phyloP scores from a whole-genome alignment of 345 rosid genomes.

The Barbarea vulgaris region DNA sequence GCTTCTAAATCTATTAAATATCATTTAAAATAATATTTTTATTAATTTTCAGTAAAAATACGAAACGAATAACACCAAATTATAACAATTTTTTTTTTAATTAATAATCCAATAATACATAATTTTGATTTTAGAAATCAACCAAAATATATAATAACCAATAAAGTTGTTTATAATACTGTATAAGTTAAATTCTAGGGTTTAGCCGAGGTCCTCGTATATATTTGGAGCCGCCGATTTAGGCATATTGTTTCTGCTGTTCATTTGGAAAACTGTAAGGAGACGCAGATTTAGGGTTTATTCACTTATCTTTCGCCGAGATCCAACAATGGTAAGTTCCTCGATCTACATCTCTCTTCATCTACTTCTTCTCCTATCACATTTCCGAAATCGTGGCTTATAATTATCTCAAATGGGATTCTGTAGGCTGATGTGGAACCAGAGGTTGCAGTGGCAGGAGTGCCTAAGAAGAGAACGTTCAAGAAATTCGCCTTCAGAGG shows the following conservation, averaged over 20 bases:
- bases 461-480: conserved; percentile 70
- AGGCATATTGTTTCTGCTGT: neutral
- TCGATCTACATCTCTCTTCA: neutral
- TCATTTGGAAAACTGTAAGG: neutral
- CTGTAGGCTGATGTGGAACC: conserved; percentile 47
- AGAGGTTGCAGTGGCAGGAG: conserved; percentile 47
- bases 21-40: neutral
- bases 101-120: neutral
- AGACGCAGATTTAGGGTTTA: neutral
- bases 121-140: neutral
- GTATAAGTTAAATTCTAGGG: neutral
- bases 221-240: conserved; percentile 4
- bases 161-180: neutral
- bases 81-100: neutral
- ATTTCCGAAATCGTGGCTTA: neutral
- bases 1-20: too few species aligned
- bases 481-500: conserved; percentile 77
- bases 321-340: conserved; percentile 18
- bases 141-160: neutral
- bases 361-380: neutral
- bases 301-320: neutral
- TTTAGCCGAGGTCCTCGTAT: neutral
- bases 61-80: neutral
- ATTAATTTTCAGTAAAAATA: neutral
- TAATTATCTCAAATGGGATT: neutral